Evolutionary conservation across 2,329 filamentous ascomycete genomes (phyloP).

Genomic region (Malbranchea zuffiana): DNA sequence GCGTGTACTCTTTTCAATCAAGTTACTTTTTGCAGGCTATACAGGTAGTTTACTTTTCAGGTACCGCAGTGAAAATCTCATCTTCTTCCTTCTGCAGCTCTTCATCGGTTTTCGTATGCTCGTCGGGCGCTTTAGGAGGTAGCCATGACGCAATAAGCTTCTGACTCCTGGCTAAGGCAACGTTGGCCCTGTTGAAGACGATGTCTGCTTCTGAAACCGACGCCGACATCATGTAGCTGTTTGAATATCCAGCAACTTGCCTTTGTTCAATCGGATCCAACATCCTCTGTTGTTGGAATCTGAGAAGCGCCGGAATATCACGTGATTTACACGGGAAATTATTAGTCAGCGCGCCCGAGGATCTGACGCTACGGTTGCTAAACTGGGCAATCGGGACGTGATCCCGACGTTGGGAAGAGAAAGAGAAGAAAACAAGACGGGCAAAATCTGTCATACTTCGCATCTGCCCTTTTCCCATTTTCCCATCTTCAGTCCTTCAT

Average conservation of each 20-base stretch:
- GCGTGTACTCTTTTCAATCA: background rate
- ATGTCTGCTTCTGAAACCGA: constrained; percentile 41
- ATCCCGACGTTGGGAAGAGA: too few species aligned
- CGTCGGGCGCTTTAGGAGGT: constrained; percentile 35
- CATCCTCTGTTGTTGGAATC: too few species aligned
- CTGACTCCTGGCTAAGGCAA: constrained; percentile 44
- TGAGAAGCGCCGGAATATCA: too few species aligned
- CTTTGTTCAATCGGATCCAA: too few species aligned
- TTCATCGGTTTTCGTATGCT: constrained; percentile 32
- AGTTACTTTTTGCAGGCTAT: background rate
- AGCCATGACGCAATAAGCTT: constrained; percentile 48
- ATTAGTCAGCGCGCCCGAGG: too few species aligned
- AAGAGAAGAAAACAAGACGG: too few species aligned
- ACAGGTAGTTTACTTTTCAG: constrained; percentile 39
- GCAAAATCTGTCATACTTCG: background rate
- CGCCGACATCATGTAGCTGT: too few species aligned
- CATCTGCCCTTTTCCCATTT: background rate
- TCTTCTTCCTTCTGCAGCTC: constrained; percentile 43
- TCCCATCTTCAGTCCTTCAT: constrained; percentile 1
- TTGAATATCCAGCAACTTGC: too few species aligned
- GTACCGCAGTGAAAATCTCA: constrained; percentile 43
- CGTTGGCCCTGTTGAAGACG: constrained; percentile 44
- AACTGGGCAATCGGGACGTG: constrained; percentile 8
- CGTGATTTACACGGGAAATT: too few species aligned
- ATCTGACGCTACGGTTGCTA: too few species aligned